A percentile compares a stretch with the other conserved stretches of the same genome.
phyloP scores from a whole-genome alignment of 257 asterid genomes.

The Linderniella brevidens region DNA sequence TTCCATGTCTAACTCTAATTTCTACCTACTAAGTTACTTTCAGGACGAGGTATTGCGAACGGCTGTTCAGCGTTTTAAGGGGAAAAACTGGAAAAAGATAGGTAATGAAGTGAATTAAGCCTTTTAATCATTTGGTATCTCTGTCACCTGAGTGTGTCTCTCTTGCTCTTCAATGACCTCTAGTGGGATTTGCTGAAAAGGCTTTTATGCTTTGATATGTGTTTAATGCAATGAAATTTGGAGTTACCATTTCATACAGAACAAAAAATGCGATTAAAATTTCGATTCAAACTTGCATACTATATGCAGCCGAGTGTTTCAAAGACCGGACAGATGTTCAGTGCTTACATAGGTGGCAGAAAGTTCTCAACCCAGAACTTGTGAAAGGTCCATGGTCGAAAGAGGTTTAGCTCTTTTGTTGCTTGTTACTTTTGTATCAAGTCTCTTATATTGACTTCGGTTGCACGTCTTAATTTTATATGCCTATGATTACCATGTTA shows the following conservation, averaged over 20 bases:
- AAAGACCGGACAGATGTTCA: conserved; percentile 95
- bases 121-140: conserved; percentile 10
- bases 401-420: conserved; percentile 46
- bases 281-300: background rate
- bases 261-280: background rate
- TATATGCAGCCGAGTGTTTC: conserved; percentile 70
- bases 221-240: too few relatives aligned
- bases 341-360: conserved; percentile 99
- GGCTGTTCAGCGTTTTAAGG: conserved; percentile 86
- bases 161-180: background rate
- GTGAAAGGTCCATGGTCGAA: conserved; percentile 99
- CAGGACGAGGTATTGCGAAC: conserved; percentile 78
- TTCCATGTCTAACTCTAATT: conserved; percentile 5
- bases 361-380: conserved; percentile 98
- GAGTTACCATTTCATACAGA: background rate
- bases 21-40: too few relatives aligned
- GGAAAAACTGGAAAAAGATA: conserved; percentile 95
- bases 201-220: too few relatives aligned
- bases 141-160: background rate
- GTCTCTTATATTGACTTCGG: conserved; percentile 2
- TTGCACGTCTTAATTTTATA: conserved; percentile 2
- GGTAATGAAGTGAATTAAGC: conserved; percentile 28
- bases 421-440: conserved; percentile 5
- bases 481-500: conserved; percentile 10
- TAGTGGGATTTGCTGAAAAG: too few relatives aligned